Percentiles rank a stretch among this genome's conserved stretches.
Conservation (phyloP, 2,329 filamentous ascomycete genomes). For the Monosporascus sp. region DNA sequence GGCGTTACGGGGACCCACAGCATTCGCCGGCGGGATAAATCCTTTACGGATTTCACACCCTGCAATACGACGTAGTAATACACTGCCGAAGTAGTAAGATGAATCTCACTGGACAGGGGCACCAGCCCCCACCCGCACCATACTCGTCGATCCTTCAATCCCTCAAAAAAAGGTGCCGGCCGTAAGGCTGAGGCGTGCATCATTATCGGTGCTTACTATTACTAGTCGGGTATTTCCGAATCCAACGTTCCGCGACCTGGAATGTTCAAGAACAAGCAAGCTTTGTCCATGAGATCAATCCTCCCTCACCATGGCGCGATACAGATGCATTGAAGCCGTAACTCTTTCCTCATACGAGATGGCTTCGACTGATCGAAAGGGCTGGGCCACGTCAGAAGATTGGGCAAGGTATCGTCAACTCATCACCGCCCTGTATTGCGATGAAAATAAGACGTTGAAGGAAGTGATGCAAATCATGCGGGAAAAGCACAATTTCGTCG, state of each 20-base stretch:
- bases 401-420: slow-evolving; percentile 15
- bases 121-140: background rate
- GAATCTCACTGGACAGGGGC: background rate
- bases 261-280: background rate
- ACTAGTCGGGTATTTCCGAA: no score
- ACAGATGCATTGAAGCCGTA: background rate
- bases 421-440: slow-evolving; percentile 14
- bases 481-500: slow-evolving; percentile 15
- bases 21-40: background rate
- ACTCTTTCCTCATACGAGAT: background rate
- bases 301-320: background rate
- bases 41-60: background rate
- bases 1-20: background rate
- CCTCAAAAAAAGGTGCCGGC: background rate
- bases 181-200: background rate
- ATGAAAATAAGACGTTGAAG: slow-evolving; percentile 17
- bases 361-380: slow-evolving; percentile 1
- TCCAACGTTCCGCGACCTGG: background rate
- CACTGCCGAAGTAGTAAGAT: background rate
- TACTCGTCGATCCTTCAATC: background rate
- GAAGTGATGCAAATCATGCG: slow-evolving; percentile 19
- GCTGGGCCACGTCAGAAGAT: slow-evolving; percentile 13
- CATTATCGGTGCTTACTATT: no score
- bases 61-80: background rate
- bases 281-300: background rate